Evolutionary conservation across 306 rosid species (phyloP).

Genomic region (Rosa lucieae): DNA sequence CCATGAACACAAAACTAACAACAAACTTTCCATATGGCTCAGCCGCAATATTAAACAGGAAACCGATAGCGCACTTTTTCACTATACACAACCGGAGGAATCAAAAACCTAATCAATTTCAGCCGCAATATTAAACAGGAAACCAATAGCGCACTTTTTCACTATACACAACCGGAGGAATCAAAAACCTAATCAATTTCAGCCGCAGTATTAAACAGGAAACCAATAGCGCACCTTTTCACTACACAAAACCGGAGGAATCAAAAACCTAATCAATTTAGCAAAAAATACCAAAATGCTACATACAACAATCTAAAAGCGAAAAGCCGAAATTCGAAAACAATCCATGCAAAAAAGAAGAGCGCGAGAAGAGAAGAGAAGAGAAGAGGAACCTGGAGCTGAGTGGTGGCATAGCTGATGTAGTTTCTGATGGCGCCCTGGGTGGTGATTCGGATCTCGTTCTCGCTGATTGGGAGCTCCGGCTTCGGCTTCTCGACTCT

Average conservation of each 20-base stretch:
- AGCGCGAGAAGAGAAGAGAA: neutral
- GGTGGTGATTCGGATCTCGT: constrained; percentile 91
- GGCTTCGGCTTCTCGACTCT: constrained; percentile 84
- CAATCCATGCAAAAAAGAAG: neutral
- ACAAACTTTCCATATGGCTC: neutral
- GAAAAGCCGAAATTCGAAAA: neutral
- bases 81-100: neutral
- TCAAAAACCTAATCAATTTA: neutral
- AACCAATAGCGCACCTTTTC: neutral
- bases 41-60: neutral
- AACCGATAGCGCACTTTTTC: neutral
- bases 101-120: neutral
- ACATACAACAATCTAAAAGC: neutral
- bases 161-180: neutral
- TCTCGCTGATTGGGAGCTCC: constrained; percentile 77
- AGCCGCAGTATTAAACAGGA: neutral
- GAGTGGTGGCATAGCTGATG: constrained; percentile 92
- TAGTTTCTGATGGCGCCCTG: constrained; percentile 97
- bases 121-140: neutral
- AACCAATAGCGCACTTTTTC: neutral
- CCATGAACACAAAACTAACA: neutral
- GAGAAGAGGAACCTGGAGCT: constrained; percentile 59
- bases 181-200: neutral
- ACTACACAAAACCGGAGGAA: no score
- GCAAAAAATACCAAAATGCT: no score